Conservation (phyloP, 2,329 filamentous ascomycete genomes). For the Microcera coccophila region DNA sequence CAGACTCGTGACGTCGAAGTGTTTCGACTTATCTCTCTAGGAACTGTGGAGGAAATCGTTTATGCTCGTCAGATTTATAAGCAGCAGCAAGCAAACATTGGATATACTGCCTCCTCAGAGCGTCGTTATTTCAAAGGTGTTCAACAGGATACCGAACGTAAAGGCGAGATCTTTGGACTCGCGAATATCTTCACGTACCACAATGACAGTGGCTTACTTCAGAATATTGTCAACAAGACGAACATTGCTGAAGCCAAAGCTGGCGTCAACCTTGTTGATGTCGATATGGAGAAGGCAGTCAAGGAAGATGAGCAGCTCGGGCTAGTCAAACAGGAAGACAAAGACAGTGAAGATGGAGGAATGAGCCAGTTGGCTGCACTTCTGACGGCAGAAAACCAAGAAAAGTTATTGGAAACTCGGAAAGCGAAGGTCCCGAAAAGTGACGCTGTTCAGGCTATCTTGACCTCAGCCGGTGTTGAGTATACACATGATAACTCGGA, state of each 20-base stretch:
- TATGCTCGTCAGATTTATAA: slow-evolving; percentile 98
- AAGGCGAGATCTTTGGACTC: slow-evolving; percentile 92
- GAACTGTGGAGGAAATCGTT: slow-evolving; percentile 94
- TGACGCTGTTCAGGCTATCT: slow-evolving; percentile 83
- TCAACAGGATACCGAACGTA: slow-evolving; percentile 74
- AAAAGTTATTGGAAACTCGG: slow-evolving; percentile 31
- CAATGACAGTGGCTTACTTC: slow-evolving; percentile 71
- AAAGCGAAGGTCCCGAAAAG: slow-evolving; percentile 45
- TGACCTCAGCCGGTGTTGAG: slow-evolving; percentile 81
- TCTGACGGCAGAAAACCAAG: slow-evolving; percentile 47
- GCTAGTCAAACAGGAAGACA: slow-evolving; percentile 44
- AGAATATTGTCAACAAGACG: slow-evolving; percentile 98
- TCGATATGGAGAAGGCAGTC: slow-evolving; percentile 63
- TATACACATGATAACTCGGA: slow-evolving; percentile 97
- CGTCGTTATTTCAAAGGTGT: slow-evolving; percentile 94
- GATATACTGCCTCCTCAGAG: slow-evolving; percentile 87
- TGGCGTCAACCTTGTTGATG: slow-evolving; percentile 73
- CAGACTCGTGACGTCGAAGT: slow-evolving; percentile 92
- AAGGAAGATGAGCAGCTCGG: slow-evolving; percentile 48
- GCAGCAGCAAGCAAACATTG: slow-evolving; percentile 97
- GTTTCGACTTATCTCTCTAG: slow-evolving; percentile 83
- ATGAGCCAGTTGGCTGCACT: slow-evolving; percentile 66
- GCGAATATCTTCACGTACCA: slow-evolving; percentile 82
- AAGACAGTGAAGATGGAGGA: slow-evolving; percentile 59
- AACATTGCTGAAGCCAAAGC: slow-evolving; percentile 92